A percentile compares a stretch with the other conserved stretches of the same genome.
These are phyloP conservation scores for Willaertia magna DNA, from an alignment of 208 protist genomes.

Conservation along the genomic window DNA sequence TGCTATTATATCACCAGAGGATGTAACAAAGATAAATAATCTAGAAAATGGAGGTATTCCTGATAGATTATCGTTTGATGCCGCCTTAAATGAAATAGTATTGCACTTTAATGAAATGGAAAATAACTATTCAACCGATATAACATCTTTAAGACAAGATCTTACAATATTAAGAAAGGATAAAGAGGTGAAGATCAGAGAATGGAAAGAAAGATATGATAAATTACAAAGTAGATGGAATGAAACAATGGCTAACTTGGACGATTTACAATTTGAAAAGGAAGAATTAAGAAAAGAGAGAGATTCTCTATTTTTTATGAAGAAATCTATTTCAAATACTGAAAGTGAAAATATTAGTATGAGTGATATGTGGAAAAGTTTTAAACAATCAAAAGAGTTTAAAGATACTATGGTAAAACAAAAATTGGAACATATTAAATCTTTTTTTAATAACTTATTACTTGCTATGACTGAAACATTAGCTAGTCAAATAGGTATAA, in stretches of 20 bases:
- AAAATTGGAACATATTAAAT: too few relatives aligned
- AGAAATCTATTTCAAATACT: too few relatives aligned
- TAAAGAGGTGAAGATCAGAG: not conserved
- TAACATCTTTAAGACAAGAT: not conserved
- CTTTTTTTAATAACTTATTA: not conserved
- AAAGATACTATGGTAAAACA: too few relatives aligned
- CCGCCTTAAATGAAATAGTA: too few relatives aligned
- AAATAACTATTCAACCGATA: not conserved
- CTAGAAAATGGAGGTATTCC: too few relatives aligned
- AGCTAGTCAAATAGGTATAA: not conserved
- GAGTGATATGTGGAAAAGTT: too few relatives aligned
- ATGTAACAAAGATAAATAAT: too few relatives aligned
- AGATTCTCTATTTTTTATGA: not conserved
- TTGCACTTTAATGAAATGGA: not conserved
- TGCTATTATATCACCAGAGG: too few relatives aligned
- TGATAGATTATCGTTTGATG: too few relatives aligned
- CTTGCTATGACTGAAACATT: not conserved
- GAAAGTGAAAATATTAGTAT: too few relatives aligned
- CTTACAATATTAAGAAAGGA: not conserved
- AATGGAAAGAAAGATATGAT: conserved; percentile 5
- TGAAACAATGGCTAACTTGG: not conserved
- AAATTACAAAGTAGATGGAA: not conserved
- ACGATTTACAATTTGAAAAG: not conserved
- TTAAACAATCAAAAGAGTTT: too few relatives aligned
- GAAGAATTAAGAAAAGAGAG: not conserved